Base-by-base conservation (phyloP, 495 filamentous ascomycete species). In the Elaphomyces granulatus region DNA sequence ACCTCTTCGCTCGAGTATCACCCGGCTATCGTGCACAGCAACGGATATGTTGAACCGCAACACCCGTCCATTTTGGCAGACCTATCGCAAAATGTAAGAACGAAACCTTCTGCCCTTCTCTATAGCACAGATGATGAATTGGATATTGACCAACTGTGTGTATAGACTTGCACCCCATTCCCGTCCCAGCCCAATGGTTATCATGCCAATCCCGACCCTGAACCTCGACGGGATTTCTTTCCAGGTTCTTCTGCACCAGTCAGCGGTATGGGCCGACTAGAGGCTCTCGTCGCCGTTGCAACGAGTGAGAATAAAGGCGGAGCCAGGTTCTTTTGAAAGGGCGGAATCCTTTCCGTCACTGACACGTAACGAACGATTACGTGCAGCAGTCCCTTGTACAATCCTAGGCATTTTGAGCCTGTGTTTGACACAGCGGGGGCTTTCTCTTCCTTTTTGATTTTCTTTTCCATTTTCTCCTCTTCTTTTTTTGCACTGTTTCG, bases 271-370 rank as follows among this genome's bases (percentile, higher is more conserved):
- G 69, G 72, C 38, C 67, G 82, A 10, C 61, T 94, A 16, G 81
- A 94, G 42, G 83, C 83, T 12, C 71, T 94, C 20, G 87, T 94
- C 18, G 87, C 87, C 2, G 85, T 90, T 40, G 87, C 87, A 7
- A 90, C 87, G 2, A 83, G 80, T 43, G 82, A 93, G 52, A 77
- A 82, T 32, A 74, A 79, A 33, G 69, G 67, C 15, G 65, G 72
- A 0, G 59, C 74, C 4, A 59, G 58, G 43, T 45, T 66, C 34
- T 61, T 62, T 40, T 43, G 37, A 23, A 19, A 4, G 49, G 41
- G 15, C 23, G 43, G 18, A 28, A 35, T 15, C 8, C n/a, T 37
- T 18, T 21, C n/a, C 35, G 35, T 15, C n/a, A 18, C 35, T 14
- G 16, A 31, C 6, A 6, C 6, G 23, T 6, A 12, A 28, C 23